phyloP scores from a whole-genome alignment of 1,139 yeast species.

The Nakaseomyces glabratus region DNA sequence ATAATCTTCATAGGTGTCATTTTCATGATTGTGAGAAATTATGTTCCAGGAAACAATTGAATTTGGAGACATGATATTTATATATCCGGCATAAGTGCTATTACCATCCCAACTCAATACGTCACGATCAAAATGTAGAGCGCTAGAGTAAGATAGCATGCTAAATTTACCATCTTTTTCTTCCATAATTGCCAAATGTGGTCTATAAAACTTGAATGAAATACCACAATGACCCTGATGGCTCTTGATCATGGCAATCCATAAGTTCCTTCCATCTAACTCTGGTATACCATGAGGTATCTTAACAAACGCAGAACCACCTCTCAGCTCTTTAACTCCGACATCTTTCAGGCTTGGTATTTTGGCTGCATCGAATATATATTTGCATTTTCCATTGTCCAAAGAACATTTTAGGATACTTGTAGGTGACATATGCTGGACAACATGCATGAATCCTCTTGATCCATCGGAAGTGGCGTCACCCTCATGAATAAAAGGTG shows the following conservation, averaged over 20 bases:
- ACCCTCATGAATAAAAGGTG: constrained; percentile 6
- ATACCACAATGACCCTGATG: constrained; percentile 7
- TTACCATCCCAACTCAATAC: constrained; percentile 5
- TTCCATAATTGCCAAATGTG: neutral
- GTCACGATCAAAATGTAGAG: constrained; percentile 4
- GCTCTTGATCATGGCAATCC: constrained; percentile 5
- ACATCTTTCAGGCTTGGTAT: neutral
- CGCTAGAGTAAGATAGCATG: neutral
- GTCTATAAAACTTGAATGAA: constrained; percentile 6
- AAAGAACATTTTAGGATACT: neutral
- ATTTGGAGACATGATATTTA: constrained; percentile 7
- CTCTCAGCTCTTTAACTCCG: neutral
- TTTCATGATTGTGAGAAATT: neutral
- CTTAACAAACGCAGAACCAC: constrained; percentile 6
- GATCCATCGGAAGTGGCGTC: neutral
- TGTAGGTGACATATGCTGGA: neutral
- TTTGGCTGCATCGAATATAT: neutral
- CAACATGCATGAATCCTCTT: neutral
- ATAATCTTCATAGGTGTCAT: constrained; percentile 2
- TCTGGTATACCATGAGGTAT: constrained; percentile 3
- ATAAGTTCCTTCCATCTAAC: constrained; percentile 3
- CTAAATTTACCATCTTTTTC: constrained; percentile 5
- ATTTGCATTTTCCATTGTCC: neutral
- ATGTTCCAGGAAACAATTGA: constrained; percentile 7
- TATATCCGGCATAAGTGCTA: neutral